phyloP scores from a whole-genome alignment of 306 rosid genomes.

The Corylus heterophylla region DNA sequence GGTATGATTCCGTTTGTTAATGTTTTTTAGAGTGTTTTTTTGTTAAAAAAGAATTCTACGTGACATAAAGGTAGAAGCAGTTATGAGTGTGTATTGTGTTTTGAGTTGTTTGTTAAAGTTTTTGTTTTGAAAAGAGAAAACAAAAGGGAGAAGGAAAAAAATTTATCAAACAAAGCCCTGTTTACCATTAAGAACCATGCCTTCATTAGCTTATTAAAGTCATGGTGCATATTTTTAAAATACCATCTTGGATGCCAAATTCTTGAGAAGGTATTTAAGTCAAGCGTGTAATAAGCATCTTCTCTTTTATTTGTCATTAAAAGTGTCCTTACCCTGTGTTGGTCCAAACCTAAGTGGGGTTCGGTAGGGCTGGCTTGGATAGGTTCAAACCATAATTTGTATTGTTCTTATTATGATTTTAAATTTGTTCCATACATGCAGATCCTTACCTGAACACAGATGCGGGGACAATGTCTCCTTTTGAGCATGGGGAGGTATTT shows the following conservation, averaged over 20 bases:
- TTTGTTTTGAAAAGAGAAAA: no score
- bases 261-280: background rate
- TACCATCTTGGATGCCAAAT: background rate
- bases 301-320: background rate
- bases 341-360: background rate
- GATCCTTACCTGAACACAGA: conserved; percentile 89
- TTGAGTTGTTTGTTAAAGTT: no score
- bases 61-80: no score
- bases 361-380: background rate
- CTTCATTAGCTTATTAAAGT: background rate
- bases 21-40: no score
- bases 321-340: background rate
- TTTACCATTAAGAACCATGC: background rate
- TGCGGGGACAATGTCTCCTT: conserved; percentile 92
- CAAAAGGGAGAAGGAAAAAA: no score
- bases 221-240: background rate
- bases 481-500: conserved; percentile 86
- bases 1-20: no score
- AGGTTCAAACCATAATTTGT: background rate
- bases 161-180: no score
- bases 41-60: no score
- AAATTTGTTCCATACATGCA: conserved; percentile 32
- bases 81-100: no score
- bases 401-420: conserved; percentile 19
- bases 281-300: background rate